Evolutionary conservation across 371 early-diverging fungal genomes (phyloP).

Genomic region (Neoconidiobolus thromboides): DNA sequence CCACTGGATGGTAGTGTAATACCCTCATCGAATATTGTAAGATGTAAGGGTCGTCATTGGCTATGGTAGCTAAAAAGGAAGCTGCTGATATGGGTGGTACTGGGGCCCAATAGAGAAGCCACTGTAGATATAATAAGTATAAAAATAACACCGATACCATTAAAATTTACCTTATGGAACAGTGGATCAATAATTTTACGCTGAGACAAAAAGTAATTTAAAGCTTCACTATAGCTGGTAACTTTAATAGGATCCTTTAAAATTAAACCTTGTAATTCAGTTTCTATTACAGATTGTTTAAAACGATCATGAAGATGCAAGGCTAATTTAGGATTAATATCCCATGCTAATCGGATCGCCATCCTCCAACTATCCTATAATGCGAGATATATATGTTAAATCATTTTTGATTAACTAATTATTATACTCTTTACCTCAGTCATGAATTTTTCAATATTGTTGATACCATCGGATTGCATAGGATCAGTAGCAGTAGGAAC

Average conservation of each 20-base stretch:
- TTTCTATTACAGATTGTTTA: slow-evolving; percentile 35
- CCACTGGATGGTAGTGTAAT: slow-evolving; percentile 74
- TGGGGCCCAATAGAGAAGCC: slow-evolving; percentile 75
- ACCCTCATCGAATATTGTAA: slow-evolving; percentile 87
- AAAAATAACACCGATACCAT: neutral
- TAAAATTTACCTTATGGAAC: neutral
- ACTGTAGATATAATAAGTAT: slow-evolving; percentile 11
- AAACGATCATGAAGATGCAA: slow-evolving; percentile 58
- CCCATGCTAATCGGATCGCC: slow-evolving; percentile 64
- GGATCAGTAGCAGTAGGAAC: slow-evolving; percentile 24
- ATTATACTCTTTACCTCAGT: slow-evolving; percentile 17
- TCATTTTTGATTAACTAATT: neutral
- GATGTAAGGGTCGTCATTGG: slow-evolving; percentile 58
- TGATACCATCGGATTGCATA: slow-evolving; percentile 17
- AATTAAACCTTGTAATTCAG: slow-evolving; percentile 43
- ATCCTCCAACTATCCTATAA: slow-evolving; percentile 52
- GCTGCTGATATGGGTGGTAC: slow-evolving; percentile 86
- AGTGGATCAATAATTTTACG: neutral
- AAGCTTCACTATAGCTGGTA: slow-evolving; percentile 50
- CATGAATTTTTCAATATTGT: slow-evolving; percentile 24
- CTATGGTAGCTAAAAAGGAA: slow-evolving; percentile 45
- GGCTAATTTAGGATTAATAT: slow-evolving; percentile 51
- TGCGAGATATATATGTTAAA: neutral
- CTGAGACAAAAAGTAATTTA: slow-evolving; percentile 10
- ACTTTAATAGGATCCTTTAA: slow-evolving; percentile 42